These are phyloP conservation scores for Acorus gramineus DNA, from an alignment of 106 monocot genomes.

Conservation along the genomic window DNA sequence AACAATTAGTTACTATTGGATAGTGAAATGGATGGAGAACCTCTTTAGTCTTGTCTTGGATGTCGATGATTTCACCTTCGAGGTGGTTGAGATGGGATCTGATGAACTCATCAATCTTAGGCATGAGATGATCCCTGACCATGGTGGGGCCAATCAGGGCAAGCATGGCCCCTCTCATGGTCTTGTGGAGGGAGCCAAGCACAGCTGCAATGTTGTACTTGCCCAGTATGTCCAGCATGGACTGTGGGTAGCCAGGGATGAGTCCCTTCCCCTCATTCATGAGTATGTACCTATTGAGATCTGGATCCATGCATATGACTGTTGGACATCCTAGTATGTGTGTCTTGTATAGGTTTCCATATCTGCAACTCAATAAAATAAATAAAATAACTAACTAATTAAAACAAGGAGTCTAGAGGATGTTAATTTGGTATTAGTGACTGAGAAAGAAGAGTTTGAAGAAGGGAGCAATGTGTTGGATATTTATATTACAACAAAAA, in stretches of 20 bases:
- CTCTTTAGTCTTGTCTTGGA: slow-evolving; percentile 84
- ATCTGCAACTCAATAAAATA: slow-evolving; percentile 22
- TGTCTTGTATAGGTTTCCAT: slow-evolving; percentile 81
- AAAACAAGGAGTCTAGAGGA: not conserved
- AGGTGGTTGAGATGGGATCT: slow-evolving; percentile 49
- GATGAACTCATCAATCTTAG: slow-evolving; percentile 80
- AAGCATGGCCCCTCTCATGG: slow-evolving; percentile 65
- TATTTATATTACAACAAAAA: no score
- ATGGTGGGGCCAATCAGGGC: slow-evolving; percentile 50
- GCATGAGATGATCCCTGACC: slow-evolving; percentile 59
- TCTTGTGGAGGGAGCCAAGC: slow-evolving; percentile 69
- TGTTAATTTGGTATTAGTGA: not conserved
- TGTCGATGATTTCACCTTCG: slow-evolving; percentile 45
- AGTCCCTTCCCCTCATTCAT: slow-evolving; percentile 83
- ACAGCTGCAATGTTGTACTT: slow-evolving; percentile 81
- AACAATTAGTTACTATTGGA: not conserved
- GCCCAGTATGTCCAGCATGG: slow-evolving; percentile 85
- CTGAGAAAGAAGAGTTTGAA: no score
- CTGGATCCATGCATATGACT: slow-evolving; percentile 89
- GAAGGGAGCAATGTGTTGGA: no score
- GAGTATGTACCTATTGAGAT: slow-evolving; percentile 72
- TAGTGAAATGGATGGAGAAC: slow-evolving; percentile 11
- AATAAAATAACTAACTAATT: not conserved
- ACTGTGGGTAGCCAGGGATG: slow-evolving; percentile 87
- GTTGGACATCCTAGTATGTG: slow-evolving; percentile 91